Evolutionary conservation across 2,329 filamentous ascomycete genomes (phyloP).

Genomic region (Dactylellina haptotyla): DNA sequence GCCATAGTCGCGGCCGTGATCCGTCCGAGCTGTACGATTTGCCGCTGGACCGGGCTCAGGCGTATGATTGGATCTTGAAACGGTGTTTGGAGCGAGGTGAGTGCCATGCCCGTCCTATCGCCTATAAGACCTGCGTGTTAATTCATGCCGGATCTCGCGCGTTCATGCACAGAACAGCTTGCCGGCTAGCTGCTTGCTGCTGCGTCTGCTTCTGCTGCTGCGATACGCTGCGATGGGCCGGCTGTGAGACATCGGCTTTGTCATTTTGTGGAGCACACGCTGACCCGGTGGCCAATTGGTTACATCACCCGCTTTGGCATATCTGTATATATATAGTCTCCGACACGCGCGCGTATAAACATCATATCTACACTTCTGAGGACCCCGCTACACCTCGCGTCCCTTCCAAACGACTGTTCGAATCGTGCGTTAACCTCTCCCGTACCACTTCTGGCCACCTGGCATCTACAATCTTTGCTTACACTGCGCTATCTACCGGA

Average conservation of each 20-base stretch:
- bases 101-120: neutral
- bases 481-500: neutral
- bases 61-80: conserved; percentile 49
- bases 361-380: conserved; percentile 25
- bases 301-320: conserved; percentile 9
- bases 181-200: too few relatives aligned
- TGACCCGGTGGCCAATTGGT: conserved; percentile 1
- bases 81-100: conserved; percentile 47
- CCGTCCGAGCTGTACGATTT: conserved; percentile 29
- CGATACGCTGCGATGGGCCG: conserved; percentile 3
- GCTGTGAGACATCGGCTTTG: conserved; percentile 35
- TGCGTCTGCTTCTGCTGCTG: neutral
- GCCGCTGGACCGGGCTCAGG: conserved; percentile 34
- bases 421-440: conserved; percentile 35
- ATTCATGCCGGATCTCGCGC: neutral
- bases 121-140: neutral
- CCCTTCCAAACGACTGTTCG: conserved; percentile 35
- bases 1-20: conserved; percentile 28
- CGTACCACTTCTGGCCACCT: neutral
- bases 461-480: neutral
- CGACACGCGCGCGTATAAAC: conserved; percentile 52
- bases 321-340: conserved; percentile 20
- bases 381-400: conserved; percentile 25
- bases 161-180: neutral
- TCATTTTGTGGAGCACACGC: conserved; percentile 8